phyloP scores from a whole-genome alignment of 345 rosid species.

The Erodium maritimum region DNA sequence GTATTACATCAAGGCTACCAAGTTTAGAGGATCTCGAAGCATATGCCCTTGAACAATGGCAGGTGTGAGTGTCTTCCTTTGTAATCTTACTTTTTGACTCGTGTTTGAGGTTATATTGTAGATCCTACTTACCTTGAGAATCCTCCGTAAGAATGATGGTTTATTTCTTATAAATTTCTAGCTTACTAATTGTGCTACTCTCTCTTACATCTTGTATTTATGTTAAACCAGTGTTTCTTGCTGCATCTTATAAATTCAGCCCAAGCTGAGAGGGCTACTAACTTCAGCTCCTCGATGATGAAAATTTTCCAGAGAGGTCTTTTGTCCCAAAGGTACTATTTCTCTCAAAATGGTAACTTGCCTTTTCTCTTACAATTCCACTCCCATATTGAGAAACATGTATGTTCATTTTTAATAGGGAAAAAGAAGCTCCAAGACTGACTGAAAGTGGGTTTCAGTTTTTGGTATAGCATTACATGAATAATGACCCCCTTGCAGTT shows the following conservation, averaged over 20 bases:
- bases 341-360: neutral
- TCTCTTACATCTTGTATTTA: conserved; percentile 21
- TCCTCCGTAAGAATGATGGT: conserved; percentile 1
- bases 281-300: conserved; percentile 87
- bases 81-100: conserved; percentile 3
- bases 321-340: conserved; percentile 53
- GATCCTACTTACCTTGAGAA: conserved; percentile 5
- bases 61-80: conserved; percentile 43
- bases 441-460: conserved; percentile 97
- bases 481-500: conserved; percentile 13
- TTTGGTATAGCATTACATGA: conserved; percentile 44
- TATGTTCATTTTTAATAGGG: conserved; percentile 34
- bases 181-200: conserved; percentile 10
- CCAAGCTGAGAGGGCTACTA: conserved; percentile 56
- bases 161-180: neutral
- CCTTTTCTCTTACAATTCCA: neutral
- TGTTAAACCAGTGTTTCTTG: conserved; percentile 64
- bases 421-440: conserved; percentile 67
- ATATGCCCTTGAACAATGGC: conserved; percentile 87
- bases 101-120: conserved; percentile 5
- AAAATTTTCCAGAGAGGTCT: conserved; percentile 84
- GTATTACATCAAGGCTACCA: conserved; percentile 51
- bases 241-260: conserved; percentile 79
- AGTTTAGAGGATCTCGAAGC: conserved; percentile 63
- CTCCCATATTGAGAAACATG: neutral